These are phyloP conservation scores for Conticribra weissflogii DNA, from an alignment of 108 stramenopile species.

Conservation along the genomic window DNA sequence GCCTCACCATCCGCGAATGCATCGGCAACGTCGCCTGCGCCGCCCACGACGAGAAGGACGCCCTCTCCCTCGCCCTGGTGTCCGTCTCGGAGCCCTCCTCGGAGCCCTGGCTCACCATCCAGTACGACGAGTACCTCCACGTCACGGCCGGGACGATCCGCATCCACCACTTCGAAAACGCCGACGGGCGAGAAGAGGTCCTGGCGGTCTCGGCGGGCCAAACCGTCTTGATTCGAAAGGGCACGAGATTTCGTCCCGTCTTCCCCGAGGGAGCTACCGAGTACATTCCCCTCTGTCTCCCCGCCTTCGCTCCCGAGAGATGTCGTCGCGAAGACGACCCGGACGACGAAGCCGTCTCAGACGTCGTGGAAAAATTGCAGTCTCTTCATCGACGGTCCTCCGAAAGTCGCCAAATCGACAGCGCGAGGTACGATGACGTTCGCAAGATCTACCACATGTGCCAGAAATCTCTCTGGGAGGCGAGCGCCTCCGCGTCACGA, in stretches of 20 bases:
- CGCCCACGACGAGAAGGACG: slow-evolving; percentile 28
- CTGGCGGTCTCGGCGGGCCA: slow-evolving; percentile 57
- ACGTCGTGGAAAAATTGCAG: slow-evolving; percentile 49
- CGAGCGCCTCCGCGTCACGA: slow-evolving; percentile 37
- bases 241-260: slow-evolving; percentile 68
- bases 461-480: slow-evolving; percentile 67
- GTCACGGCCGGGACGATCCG: slow-evolving; percentile 60
- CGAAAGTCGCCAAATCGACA: slow-evolving; percentile 1
- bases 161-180: slow-evolving; percentile 38
- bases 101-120: slow-evolving; percentile 77
- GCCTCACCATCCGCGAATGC: slow-evolving; percentile 69
- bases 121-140: slow-evolving; percentile 77
- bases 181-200: slow-evolving; percentile 1
- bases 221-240: slow-evolving; percentile 63
- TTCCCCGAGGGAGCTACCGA: slow-evolving; percentile 63
- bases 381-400: slow-evolving; percentile 30
- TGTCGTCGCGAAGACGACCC: slow-evolving; percentile 70
- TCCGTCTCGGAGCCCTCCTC: slow-evolving; percentile 51
- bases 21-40: slow-evolving; percentile 69
- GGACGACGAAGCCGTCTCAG: slow-evolving; percentile 22
- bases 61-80: slow-evolving; percentile 68
- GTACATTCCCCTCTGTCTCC: slow-evolving; percentile 80
- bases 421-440: slow-evolving; percentile 19
- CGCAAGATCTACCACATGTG: slow-evolving; percentile 85
- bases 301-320: slow-evolving; percentile 76